Base-by-base conservation (phyloP, 2,329 filamentous ascomycete genomes). In the Trichoderma arundinaceum region DNA sequence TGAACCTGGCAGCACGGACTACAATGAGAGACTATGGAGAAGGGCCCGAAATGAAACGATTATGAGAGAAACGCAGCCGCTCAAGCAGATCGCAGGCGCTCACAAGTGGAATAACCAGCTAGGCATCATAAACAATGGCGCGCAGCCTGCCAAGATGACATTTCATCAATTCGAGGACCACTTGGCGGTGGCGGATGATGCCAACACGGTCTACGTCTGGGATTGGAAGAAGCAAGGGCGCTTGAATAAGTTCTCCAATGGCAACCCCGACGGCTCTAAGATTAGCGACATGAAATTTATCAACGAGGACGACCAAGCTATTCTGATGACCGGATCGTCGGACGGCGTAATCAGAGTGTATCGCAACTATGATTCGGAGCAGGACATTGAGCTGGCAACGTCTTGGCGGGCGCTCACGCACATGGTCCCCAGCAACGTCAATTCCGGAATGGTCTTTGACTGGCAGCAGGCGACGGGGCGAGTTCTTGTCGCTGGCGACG, bases 141-240 rank as follows among this genome's bases (percentile, higher is more conserved):
- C 90, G 38, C 95, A 97, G 75, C 94, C 95, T 0, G 88, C 90
- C 69, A 96, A 94, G 79, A 91, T 99, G 89, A 91, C 92, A 5
- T 97, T 98, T 77, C 95, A 99, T 78, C 95, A 99, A 75, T 99
- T 97, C 72, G 95, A 99, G 75, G 92, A 97, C 73, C 94, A 98
- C 74, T 85, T 99, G 19, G 92, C 95, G 1, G 92, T 97, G 12
- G 92, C 93, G 12, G 95, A 99, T 77, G 94, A 97, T 72, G 88
- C 91, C 64, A 96, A 99, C 77, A 96, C 90, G 3, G 88, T 98
- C 71, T 89, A 87, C 66, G 87, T 99, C 35, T 98, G 95, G 92
- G 95, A 99, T 77, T 99, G 94, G 91, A 89, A 92, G 77, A 87
- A 86, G 63, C 88, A 90, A 69, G 85, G 84, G 57, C 87, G 90